Evolutionary conservation across 2,329 filamentous ascomycete genomes (phyloP), one percentile per base, ranked within the genome.

Genomic region (Colletotrichum chlorophyti): DNA sequence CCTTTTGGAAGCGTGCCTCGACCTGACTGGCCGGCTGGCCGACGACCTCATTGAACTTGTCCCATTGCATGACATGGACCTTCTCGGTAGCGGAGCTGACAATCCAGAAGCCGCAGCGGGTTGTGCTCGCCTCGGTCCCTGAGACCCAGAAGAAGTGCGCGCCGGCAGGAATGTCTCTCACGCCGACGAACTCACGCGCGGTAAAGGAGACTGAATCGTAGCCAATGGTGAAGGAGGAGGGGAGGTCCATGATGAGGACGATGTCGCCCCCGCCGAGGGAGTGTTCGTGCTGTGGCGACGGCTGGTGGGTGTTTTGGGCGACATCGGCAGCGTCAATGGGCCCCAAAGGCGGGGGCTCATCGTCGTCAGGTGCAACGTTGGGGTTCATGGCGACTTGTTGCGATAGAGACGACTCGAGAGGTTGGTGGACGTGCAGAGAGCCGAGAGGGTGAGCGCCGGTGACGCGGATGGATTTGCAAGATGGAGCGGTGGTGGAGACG

Each of bases 71-170:
- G 24, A 83, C 75, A 54, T 78, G 76, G 17, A 79, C 72, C 5
- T 66, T 68, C 12, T 73, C 64, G 4, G 60, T 60, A 10, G 68
- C 65, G 1, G 68, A 70, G 0, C 76, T 75, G 38, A 78, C 69
- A 52, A 87, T 74, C 84, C 85, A 88, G 66, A 82, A 85, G 5
- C 83, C 86, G 52, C 76, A 81, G 4, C 85, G 78, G 26, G 77
- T 70, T 2, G 82, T 82, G 15, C 77, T 73, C 15, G 75, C 74
- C 2, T 74, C 73, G 0, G 78, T 75, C 19, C 82, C 76, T 2
- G 84, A 76, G 24, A 82, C 78, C 84, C 84, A 88, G 55, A 87
- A 74, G 58, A 88, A 81, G 66, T 88, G 86, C 12, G 80, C 68
- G 0, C 86, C 86, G 0, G 74, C 66, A 0, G 84, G 83, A 23